Evolutionary conservation across 1,284 basidiomycete species (phyloP), one percentile per base, ranked within the genome.

Genomic region (Termitomyces sp.): DNA sequence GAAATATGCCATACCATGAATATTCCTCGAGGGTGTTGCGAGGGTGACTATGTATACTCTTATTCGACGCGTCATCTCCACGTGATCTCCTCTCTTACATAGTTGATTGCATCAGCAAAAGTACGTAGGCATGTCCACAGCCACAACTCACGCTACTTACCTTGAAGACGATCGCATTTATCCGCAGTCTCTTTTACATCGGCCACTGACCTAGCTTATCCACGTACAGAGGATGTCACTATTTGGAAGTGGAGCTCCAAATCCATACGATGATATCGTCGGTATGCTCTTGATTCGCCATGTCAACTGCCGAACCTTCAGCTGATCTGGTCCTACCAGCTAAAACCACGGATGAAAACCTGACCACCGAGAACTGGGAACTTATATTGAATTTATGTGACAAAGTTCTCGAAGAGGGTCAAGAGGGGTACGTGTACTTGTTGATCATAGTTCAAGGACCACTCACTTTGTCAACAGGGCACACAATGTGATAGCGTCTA

Each of bases 311-410:
- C n/a, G 3, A 14, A 26, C 26, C n/a, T 8, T 34, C 3, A 40
- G 37, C 9, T 48, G 33, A 35, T 38, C 19, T 26, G 44, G 11
- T 14, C 19, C 35, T 19, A 24, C 69, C n/a, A 96, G 91, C 72
- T 63, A 94, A 96, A 74, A 91, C 95, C 26, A 97, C 95, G 14
- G 92, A 95, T 68, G 95, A 97, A 79, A 93, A 93, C 68, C 76
- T 95, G 52, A 95, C 94, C 1, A 79, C 81, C 54, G 96, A 97
- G 74, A 92, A 97, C 69, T 99, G 96, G 96, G 93, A 95, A 68
- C 76, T 94, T 54, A 93, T 97, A 58, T 71, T 98, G 48, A 93
- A 92, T 64, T 74, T 99, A n/a, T 97, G 94, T 66, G 97, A 99
- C 74, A 97, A 97, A 72, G 93, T 99, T 4, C 77, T 81, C 10